phyloP scores from a whole-genome alignment of 2,329 filamentous ascomycete genomes.

The Aspergillus arachidicola region DNA sequence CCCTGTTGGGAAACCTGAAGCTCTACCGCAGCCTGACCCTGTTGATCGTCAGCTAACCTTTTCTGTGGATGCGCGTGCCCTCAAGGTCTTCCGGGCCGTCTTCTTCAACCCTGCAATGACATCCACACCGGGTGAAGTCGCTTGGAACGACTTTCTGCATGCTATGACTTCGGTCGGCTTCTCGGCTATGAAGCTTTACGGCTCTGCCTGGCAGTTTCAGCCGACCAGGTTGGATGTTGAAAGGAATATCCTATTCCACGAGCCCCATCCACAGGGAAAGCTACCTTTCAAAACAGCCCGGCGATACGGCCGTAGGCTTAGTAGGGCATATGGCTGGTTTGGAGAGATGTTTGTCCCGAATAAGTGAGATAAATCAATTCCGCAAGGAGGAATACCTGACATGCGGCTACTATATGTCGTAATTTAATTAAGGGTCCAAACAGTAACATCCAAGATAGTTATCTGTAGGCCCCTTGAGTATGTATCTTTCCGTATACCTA shows the following conservation, averaged over 20 bases:
- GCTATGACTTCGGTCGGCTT: constrained; percentile 57
- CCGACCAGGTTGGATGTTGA: constrained; percentile 26
- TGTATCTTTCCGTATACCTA: too few species aligned
- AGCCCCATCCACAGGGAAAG: not conserved
- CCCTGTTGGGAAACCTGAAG: constrained; percentile 8
- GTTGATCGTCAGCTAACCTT: constrained; percentile 31
- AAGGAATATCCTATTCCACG: not conserved
- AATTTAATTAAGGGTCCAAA: too few species aligned
- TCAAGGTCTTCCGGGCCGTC: constrained; percentile 48
- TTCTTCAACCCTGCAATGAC: constrained; percentile 41
- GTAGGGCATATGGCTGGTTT: not conserved
- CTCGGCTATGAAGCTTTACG: constrained; percentile 58
- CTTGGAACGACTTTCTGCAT: constrained; percentile 57
- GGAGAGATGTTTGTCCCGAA: not conserved
- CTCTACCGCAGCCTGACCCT: not conserved
- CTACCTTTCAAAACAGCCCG: not conserved
- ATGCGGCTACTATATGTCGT: too few species aligned
- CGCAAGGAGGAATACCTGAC: too few species aligned
- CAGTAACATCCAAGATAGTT: too few species aligned
- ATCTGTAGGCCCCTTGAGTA: too few species aligned
- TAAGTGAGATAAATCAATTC: too few species aligned
- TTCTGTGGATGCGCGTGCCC: constrained; percentile 38
- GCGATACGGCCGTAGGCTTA: not conserved
- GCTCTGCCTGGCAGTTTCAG: constrained; percentile 63
- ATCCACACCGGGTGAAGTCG: constrained; percentile 51